Conservation (phyloP, 495 filamentous ascomycete genomes). For the Articulospora tetracladia region DNA sequence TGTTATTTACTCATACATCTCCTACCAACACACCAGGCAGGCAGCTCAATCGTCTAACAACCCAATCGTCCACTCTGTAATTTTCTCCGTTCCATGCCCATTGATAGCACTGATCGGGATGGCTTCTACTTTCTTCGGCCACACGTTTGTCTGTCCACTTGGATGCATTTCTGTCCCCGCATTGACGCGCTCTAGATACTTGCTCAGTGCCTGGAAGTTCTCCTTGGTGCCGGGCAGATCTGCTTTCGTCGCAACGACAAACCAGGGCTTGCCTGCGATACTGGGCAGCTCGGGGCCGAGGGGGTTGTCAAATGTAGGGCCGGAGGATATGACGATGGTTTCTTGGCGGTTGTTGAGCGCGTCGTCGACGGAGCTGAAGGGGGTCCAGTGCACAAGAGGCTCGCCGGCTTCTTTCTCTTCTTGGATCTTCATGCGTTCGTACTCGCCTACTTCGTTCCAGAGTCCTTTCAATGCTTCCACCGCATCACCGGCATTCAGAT, state of each 20-base stretch:
- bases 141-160: conserved; percentile 60
- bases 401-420: conserved; percentile 50
- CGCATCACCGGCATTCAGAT: conserved; percentile 76
- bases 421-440: conserved; percentile 67
- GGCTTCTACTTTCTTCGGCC: conserved; percentile 59
- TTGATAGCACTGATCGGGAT: conserved; percentile 88
- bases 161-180: conserved; percentile 62
- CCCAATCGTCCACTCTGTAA: conserved; percentile 72
- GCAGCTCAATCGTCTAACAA: conserved; percentile 42
- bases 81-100: conserved; percentile 74
- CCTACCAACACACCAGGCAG: neutral
- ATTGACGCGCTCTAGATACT: conserved; percentile 61
- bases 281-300: conserved; percentile 40
- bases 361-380: conserved; percentile 21
- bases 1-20: neutral
- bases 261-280: conserved; percentile 89
- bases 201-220: conserved; percentile 66
- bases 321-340: conserved; percentile 33
- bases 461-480: conserved; percentile 71
- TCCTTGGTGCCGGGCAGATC: conserved; percentile 75
- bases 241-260: conserved; percentile 93
- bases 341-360: conserved; percentile 13
- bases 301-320: conserved; percentile 21
- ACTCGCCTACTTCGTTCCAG: conserved; percentile 86
- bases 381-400: conserved; percentile 30